Conservation (phyloP, 1,284 basidiomycete genomes). For the Leccinum insigne region DNA sequence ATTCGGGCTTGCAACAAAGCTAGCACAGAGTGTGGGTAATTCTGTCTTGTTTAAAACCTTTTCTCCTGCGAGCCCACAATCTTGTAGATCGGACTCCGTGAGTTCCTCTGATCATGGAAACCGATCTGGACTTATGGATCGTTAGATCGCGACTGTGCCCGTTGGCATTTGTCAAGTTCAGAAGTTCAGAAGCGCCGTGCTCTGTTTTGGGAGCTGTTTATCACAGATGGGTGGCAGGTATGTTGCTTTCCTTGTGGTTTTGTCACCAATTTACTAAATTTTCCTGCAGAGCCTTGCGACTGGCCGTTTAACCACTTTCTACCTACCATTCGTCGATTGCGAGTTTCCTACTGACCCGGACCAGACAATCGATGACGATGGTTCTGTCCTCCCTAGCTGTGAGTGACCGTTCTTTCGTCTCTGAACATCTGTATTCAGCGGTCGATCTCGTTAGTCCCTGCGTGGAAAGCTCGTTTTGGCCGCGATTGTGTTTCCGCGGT, state of each 20-base stretch:
- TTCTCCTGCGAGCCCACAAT: slow-evolving; percentile 16
- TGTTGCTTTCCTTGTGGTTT: slow-evolving; percentile 11
- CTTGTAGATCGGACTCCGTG: slow-evolving; percentile 61
- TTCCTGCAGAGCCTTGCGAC: slow-evolving; percentile 51
- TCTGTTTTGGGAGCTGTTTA: slow-evolving; percentile 72
- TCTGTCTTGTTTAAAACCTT: not conserved
- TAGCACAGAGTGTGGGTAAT: slow-evolving; percentile 62
- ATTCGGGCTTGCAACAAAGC: slow-evolving; percentile 59
- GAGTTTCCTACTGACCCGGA: slow-evolving; percentile 59
- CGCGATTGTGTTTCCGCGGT: slow-evolving; percentile 65
- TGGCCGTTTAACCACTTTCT: slow-evolving; percentile 64
- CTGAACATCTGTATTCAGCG: slow-evolving; percentile 1
- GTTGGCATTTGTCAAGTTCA: slow-evolving; percentile 57
- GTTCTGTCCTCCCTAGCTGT: slow-evolving; percentile 55
- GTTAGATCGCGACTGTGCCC: slow-evolving; percentile 66
- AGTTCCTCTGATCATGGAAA: slow-evolving; percentile 27
- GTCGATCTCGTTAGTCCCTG: slow-evolving; percentile 47
- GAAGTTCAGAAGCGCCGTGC: slow-evolving; percentile 71
- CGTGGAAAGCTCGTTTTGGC: slow-evolving; percentile 73
- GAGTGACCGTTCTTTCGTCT: slow-evolving; percentile 26
- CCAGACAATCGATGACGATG: slow-evolving; percentile 52
- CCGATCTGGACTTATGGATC: slow-evolving; percentile 9
- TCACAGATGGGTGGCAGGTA: slow-evolving; percentile 70
- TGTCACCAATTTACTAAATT: not conserved
- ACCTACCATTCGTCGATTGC: slow-evolving; percentile 65